These are phyloP conservation scores for Aurinia saxatilis DNA, from an alignment of 345 rosid species.

Conservation along the genomic window DNA sequence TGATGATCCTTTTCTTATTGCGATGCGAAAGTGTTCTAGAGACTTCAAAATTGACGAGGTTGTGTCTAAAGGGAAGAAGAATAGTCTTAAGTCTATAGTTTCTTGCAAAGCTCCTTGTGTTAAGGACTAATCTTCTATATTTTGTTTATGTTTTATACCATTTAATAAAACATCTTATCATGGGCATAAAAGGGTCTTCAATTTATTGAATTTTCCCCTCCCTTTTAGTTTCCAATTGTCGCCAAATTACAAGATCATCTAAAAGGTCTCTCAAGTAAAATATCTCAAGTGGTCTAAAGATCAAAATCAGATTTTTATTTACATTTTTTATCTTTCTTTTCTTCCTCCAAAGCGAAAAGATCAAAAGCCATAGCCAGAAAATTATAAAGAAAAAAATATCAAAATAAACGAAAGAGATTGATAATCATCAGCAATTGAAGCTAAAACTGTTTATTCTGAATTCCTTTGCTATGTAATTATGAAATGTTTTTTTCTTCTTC, in stretches of 20 bases:
- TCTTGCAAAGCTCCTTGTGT: conserved; percentile 15
- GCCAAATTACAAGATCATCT: conserved; percentile 6
- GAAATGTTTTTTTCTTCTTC: neutral
- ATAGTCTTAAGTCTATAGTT: neutral
- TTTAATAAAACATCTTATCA: conserved; percentile 6
- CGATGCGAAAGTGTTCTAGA: conserved; percentile 1
- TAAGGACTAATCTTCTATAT: neutral
- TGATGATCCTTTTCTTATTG: conserved; percentile 17
- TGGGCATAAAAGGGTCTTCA: neutral
- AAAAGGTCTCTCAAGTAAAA: conserved; percentile 16
- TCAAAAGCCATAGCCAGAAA: neutral
- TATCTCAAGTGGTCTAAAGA: conserved; percentile 11
- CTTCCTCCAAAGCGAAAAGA: neutral
- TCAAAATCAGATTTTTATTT: conserved; percentile 17
- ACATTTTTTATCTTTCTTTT: conserved; percentile 18
- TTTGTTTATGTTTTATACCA: neutral
- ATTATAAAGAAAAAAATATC: neutral
- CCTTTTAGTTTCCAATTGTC: conserved; percentile 15
- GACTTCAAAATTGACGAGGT: neutral
- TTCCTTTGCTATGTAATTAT: neutral
- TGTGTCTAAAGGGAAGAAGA: neutral
- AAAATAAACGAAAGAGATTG: neutral
- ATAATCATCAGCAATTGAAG: neutral
- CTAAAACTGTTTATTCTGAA: neutral
- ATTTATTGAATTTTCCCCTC: neutral